These are phyloP conservation scores for Suhomyces bokatorum DNA, from an alignment of 1,139 yeast species.

Conservation along the genomic window DNA sequence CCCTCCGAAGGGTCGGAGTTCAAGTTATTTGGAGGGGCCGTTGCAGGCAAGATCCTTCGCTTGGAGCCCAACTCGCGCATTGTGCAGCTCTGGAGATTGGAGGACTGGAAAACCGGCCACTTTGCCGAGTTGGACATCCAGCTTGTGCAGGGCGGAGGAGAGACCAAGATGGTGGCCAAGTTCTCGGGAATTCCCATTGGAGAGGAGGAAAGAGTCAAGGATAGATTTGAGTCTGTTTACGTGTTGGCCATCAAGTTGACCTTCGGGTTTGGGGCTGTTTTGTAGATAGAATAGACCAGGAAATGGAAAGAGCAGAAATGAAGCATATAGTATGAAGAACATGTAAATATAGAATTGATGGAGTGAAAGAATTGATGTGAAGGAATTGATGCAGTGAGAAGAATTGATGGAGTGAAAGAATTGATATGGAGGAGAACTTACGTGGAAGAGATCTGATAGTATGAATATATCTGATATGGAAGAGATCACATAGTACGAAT, in stretches of 20 bases:
- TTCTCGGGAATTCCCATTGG: slow-evolving; percentile 95
- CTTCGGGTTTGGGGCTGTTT: slow-evolving; percentile 90
- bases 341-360: too few relatives aligned
- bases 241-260: slow-evolving; percentile 84
- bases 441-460: too few relatives aligned
- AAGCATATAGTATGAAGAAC: too few relatives aligned
- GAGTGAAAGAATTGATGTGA: too few relatives aligned
- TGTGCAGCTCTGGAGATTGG: slow-evolving; percentile 80
- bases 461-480: too few relatives aligned
- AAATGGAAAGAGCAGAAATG: too few relatives aligned
- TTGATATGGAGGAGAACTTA: too few relatives aligned
- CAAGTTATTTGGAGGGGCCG: slow-evolving; percentile 85
- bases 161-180: slow-evolving; percentile 75
- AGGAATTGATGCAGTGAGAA: too few relatives aligned
- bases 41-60: slow-evolving; percentile 65
- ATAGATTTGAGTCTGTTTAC: slow-evolving; percentile 86
- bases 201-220: slow-evolving; percentile 87
- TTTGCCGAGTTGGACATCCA: slow-evolving; percentile 66
- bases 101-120: slow-evolving; percentile 85
- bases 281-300: slow-evolving; percentile 31
- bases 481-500: too few relatives aligned
- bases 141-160: slow-evolving; percentile 75
- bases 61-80: slow-evolving; percentile 60
- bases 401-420: too few relatives aligned
- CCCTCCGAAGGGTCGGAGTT: slow-evolving; percentile 64